Evolutionary conservation across 2,329 filamentous ascomycete genomes (phyloP), one percentile per base, ranked within the genome.

Genomic region (Diaporthe ampelina): DNA sequence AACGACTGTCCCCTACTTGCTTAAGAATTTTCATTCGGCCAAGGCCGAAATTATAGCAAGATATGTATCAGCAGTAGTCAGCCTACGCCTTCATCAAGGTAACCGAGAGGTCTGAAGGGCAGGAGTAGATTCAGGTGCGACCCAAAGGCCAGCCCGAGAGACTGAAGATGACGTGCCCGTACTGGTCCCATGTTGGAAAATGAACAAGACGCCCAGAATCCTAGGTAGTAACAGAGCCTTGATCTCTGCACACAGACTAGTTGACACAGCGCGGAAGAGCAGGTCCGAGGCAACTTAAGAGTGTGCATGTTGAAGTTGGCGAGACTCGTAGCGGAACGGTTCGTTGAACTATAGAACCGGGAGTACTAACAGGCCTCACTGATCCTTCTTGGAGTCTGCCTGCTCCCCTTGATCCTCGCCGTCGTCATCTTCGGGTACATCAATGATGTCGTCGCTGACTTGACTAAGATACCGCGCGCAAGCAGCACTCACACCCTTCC

Each of bases 221-320:
- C 84, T 83, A 81, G 84, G 84, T 82, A 78, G 79, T 81, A 81
- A 79, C 78, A 82, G 84, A 84, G 85, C 83, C 80, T 79, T 85
- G 74, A 89, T 98, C 88, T 98, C 88, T 94, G 95, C 95, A 97
- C 93, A 92, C 91, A 94, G 95, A 98, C 95, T 97, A 92, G 95
- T 97, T 92, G 93, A 92, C 94, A 95, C 91, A 91, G 91, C 92
- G 96, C 90, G 90, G 93, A 89, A 86, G 86, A 90, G 88, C 87
- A 88, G 83, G 85, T 91, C 90, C 72, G 90, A 95, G 94, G 90
- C 94, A 97, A 97, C 95, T 98, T 94, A 98, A 97, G 93, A 94
- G 94, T 93, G 94, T 96, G 95, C 95, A 94, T 45, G 59, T n/a
- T 37, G 40, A 35, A 57, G 37, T 37, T 24, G 67, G 26, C 17